Conservation (phyloP, 2,329 filamentous ascomycete species). For the Orbilia quercus region DNA sequence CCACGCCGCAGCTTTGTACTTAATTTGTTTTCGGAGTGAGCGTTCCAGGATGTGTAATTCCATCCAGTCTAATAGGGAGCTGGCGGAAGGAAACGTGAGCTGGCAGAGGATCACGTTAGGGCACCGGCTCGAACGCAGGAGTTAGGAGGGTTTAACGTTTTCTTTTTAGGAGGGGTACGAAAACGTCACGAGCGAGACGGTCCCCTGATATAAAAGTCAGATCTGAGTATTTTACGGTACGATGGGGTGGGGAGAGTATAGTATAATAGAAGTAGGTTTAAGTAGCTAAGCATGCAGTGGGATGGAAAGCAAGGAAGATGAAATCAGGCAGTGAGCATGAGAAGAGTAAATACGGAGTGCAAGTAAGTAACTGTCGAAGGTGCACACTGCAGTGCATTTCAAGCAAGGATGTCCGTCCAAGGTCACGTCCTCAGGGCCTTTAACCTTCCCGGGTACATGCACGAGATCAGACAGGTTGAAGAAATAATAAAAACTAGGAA, state of each 20-base stretch:
- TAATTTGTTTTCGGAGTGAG: constrained; percentile 52
- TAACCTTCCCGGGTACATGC: constrained; percentile 40
- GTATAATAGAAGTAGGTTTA: constrained; percentile 42
- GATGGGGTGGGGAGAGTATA: too few species aligned
- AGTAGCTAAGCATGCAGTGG: constrained; percentile 40
- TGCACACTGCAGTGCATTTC: constrained; percentile 43
- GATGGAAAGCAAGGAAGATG: constrained; percentile 46
- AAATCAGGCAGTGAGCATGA: constrained; percentile 35
- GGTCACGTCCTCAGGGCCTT: constrained; percentile 34
- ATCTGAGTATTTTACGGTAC: constrained; percentile 21
- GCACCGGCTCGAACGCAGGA: constrained; percentile 49
- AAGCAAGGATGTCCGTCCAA: constrained; percentile 41
- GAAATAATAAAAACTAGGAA: too few species aligned
- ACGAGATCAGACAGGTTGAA: constrained; percentile 25
- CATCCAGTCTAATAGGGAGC: constrained; percentile 25
- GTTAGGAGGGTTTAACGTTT: constrained; percentile 45
- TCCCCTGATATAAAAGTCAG: constrained; percentile 53
- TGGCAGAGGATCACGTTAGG: constrained; percentile 33
- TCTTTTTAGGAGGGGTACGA: constrained; percentile 25
- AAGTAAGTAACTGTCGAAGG: constrained; percentile 2
- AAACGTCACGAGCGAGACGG: constrained; percentile 44
- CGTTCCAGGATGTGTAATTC: constrained; percentile 41
- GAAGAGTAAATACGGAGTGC: too few species aligned
- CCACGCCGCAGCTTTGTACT: constrained; percentile 33
- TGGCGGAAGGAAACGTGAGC: constrained; percentile 30